Conservation (phyloP, 1,284 basidiomycete species). For the Melanopsichium pennsylvanicum region DNA sequence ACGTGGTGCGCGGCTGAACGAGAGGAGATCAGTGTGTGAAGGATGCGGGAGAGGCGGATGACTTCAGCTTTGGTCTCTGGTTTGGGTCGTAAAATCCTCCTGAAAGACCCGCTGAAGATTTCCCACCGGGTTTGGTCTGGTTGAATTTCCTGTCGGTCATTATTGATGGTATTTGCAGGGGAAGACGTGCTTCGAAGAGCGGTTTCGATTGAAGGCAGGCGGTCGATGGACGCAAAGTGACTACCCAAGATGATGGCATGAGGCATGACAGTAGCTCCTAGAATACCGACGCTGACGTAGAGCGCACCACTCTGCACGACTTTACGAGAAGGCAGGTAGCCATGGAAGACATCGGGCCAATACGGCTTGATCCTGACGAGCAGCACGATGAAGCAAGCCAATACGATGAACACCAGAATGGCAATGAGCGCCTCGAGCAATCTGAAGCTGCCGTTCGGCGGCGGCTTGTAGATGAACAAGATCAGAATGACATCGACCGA, state of each 20-base stretch:
- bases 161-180: not conserved
- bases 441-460: conserved; percentile 64
- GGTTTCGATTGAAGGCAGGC: conserved; percentile 24
- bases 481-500: conserved; percentile 83
- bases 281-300: conserved; percentile 76
- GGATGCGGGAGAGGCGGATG: conserved; percentile 12
- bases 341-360: conserved; percentile 83
- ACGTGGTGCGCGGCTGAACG: conserved; percentile 1
- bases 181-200: not conserved
- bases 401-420: conserved; percentile 68
- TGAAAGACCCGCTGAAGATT: conserved; percentile 8
- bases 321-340: conserved; percentile 78
- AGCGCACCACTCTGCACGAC: conserved; percentile 72
- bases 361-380: conserved; percentile 77
- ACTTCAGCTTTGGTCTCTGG: conserved; percentile 15
- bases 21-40: conserved; percentile 20
- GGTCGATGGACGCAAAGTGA: conserved; percentile 67
- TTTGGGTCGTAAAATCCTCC: conserved; percentile 5
- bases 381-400: conserved; percentile 80
- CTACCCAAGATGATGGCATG: conserved; percentile 90
- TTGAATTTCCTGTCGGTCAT: not conserved
- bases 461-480: conserved; percentile 66
- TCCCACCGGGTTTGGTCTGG: conserved; percentile 10
- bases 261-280: conserved; percentile 76
- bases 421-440: conserved; percentile 76